Evolutionary conservation across 768 basidiomycete genomes (phyloP), one percentile per base, ranked within the genome.

Genomic region (Gautieria morchelliformis): DNA sequence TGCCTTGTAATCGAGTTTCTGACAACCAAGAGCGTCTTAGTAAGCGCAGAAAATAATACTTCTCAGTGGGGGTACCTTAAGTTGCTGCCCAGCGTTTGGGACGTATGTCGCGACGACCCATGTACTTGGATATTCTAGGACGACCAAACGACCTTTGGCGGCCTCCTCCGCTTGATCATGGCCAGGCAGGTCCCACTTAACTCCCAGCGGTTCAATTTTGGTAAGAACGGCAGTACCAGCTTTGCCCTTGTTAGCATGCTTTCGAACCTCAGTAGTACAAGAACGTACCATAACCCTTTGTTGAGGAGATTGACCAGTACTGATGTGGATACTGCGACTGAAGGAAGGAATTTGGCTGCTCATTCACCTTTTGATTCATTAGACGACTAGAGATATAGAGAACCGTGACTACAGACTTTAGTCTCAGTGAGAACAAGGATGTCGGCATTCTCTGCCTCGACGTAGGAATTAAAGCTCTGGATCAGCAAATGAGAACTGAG

Each of bases 361-460:
- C 74, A 65, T 90, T 91, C 47, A 90, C 81, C 89, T 92, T 53
- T 45, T 27, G 24, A 59, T 41, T 49, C 19, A 22, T 19, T 19
- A 35, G 47, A 45, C 41, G 41, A 17, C 15, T 55, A 11, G 17
- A 33, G 17, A 19, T 5, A 19, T 17, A 44, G 42, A n/a, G 42
- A 49, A 15, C 5, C 2, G 5, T 11, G 27, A n/a, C 7, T 14
- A 45, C 65, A 24, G 41, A 82, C 89, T 76, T 93, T 94, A 10
- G 90, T 93, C 72, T 94, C 92, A 0, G 88, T 90, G 44, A 94
- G 72, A 15, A 93, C 78, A 22, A 93, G 74, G 27, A 94, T 75
- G 65, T 94, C 92, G 0, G 92, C 82, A 65, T 93, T 84, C 63
- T 94, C 92, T 1, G 89, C 89, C 62, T 89, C 84, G 33, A 93